Conservation (phyloP, 1,139 yeast genomes). For the Hansenula sp. region DNA sequence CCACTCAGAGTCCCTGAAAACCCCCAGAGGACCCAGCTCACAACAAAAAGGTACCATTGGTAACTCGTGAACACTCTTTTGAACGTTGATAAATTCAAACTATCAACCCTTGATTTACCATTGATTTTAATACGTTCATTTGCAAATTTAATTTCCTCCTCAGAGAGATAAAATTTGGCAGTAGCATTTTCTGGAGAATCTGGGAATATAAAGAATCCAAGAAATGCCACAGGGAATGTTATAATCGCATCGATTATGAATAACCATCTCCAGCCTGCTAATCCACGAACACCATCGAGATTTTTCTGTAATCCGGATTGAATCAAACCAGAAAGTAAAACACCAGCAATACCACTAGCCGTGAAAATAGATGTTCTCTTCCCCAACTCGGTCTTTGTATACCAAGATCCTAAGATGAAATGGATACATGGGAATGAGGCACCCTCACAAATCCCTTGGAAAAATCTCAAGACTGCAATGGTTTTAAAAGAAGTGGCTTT, state of each 20-base stretch:
- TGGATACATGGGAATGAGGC: constrained; percentile 22
- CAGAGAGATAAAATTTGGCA: not conserved
- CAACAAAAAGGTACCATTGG: no score
- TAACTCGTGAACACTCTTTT: no score
- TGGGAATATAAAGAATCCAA: constrained; percentile 24
- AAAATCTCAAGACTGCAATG: constrained; percentile 38
- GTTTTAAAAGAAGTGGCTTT: constrained; percentile 33
- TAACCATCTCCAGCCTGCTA: constrained; percentile 33
- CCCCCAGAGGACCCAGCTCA: no score
- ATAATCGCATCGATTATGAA: constrained; percentile 31
- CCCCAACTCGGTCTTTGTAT: constrained; percentile 22
- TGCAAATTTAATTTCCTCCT: no score
- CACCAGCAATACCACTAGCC: constrained; percentile 28
- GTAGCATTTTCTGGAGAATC: constrained; percentile 37
- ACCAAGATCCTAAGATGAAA: constrained; percentile 25
- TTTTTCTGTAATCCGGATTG: constrained; percentile 26
- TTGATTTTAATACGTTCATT: no score
- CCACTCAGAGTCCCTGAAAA: no score
- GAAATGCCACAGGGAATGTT: constrained; percentile 27
- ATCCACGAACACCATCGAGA: constrained; percentile 26
- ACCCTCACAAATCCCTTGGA: constrained; percentile 28
- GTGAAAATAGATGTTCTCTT: constrained; percentile 24
- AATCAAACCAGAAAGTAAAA: constrained; percentile 33
- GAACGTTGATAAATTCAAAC: no score
- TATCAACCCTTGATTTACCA: no score